phyloP scores from a whole-genome alignment of 106 monocot species.

The Posidonia australis region DNA sequence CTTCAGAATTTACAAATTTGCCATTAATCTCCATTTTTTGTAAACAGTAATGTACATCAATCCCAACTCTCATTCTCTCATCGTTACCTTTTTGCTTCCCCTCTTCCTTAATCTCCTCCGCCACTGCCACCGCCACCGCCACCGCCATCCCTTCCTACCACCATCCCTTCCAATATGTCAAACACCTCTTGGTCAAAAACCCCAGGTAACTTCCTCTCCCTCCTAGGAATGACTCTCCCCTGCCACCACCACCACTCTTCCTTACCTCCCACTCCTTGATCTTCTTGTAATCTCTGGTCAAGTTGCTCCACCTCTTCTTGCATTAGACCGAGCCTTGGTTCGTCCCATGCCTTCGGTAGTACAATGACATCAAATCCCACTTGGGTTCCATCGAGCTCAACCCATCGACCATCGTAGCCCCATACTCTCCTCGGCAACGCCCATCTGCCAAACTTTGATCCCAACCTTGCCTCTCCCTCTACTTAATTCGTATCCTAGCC shows the following conservation, averaged over 20 bases:
- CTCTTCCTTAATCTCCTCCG: conserved; percentile 3
- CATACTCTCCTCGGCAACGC: conserved; percentile 17
- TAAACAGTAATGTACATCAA: too few species aligned
- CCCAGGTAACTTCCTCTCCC: conserved; percentile 70
- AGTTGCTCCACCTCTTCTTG: conserved; percentile 92
- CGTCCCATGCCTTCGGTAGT: conserved; percentile 55
- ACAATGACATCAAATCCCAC: conserved; percentile 50
- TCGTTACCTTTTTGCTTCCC: not conserved
- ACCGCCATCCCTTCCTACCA: conserved; percentile 26
- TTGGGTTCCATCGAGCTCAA: conserved; percentile 13
- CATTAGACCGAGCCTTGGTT: conserved; percentile 73
- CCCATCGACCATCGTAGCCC: conserved; percentile 8
- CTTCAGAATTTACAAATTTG: too few species aligned
- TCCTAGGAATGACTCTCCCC: conserved; percentile 34
- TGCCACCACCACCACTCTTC: not conserved
- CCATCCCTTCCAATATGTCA: conserved; percentile 54
- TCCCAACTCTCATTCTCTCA: conserved; percentile 10
- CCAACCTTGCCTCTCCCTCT: conserved; percentile 27
- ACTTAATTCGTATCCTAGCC: too few species aligned
- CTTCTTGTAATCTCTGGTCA: conserved; percentile 82
- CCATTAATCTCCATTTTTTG: too few species aligned
- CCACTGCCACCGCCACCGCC: conserved; percentile 12
- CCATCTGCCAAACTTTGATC: conserved; percentile 11
- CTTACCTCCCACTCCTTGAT: conserved; percentile 66
- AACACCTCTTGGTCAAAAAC: conserved; percentile 82